Conservation (phyloP, 352 stramenopile species). For the Phytopythium aichiense region DNA sequence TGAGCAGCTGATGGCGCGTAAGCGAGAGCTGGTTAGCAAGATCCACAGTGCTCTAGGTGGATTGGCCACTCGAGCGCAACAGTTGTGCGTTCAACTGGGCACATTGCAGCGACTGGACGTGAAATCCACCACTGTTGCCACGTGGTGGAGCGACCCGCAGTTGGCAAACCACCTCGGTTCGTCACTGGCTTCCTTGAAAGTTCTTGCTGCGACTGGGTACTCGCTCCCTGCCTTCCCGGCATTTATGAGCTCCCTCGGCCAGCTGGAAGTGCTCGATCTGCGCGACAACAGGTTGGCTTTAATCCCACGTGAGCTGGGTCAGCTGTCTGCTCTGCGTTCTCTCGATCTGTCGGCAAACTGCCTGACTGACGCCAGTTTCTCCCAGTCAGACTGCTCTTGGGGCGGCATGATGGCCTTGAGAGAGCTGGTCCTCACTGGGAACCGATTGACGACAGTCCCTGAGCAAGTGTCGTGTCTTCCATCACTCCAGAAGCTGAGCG, state of each 20-base stretch:
- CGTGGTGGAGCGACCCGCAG: slow-evolving; percentile 6
- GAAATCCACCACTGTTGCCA: not conserved
- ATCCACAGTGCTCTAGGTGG: slow-evolving; percentile 6
- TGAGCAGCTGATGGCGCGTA: slow-evolving; percentile 13
- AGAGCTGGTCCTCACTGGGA: slow-evolving; percentile 16
- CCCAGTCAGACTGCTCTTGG: slow-evolving; percentile 15
- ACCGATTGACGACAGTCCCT: slow-evolving; percentile 18
- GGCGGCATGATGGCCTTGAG: slow-evolving; percentile 8
- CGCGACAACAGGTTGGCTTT: slow-evolving; percentile 20
- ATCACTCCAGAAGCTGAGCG: slow-evolving; percentile 16
- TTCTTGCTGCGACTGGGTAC: slow-evolving; percentile 15
- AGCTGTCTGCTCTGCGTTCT: slow-evolving; percentile 16
- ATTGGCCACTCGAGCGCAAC: slow-evolving; percentile 6
- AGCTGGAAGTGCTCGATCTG: slow-evolving; percentile 26
- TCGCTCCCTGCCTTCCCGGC: slow-evolving; percentile 13
- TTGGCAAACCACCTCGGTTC: slow-evolving; percentile 8
- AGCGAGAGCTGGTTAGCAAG: slow-evolving; percentile 22
- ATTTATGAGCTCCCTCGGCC: slow-evolving; percentile 16
- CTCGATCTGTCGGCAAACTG: slow-evolving; percentile 41
- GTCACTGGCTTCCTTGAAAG: slow-evolving; percentile 9
- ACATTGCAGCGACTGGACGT: not conserved
- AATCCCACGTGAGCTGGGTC: slow-evolving; percentile 13
- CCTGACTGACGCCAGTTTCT: slow-evolving; percentile 27
- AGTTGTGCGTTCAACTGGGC: not conserved
- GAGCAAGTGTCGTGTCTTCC: slow-evolving; percentile 11